Conservation (phyloP, 495 filamentous ascomycete genomes). For the Aspergillus bertholletiae region DNA sequence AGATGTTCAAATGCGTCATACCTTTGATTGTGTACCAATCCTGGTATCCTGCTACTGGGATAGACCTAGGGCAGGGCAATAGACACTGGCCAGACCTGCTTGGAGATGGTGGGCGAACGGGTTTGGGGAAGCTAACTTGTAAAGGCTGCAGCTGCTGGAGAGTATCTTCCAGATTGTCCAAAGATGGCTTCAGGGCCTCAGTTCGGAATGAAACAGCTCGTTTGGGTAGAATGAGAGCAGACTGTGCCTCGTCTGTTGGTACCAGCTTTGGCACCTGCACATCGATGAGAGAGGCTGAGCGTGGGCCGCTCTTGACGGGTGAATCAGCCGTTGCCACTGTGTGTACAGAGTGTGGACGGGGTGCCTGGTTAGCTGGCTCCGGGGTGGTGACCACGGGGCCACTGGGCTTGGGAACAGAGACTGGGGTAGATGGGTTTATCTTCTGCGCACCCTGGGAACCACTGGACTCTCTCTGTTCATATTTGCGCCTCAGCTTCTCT, state of each 20-base stretch:
- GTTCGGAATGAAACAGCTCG: slow-evolving; percentile 26
- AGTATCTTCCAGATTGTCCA: slow-evolving; percentile 4
- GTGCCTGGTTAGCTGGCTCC: background rate
- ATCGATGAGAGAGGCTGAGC: background rate
- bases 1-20: slow-evolving; percentile 56
- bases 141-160: slow-evolving; percentile 3
- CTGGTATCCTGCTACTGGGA: slow-evolving; percentile 45
- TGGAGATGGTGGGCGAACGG: slow-evolving; percentile 11
- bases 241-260: background rate
- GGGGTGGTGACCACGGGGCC: background rate
- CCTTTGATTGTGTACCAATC: slow-evolving; percentile 66
- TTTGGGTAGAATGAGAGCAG: slow-evolving; percentile 4
- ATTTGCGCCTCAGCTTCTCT: slow-evolving; percentile 32
- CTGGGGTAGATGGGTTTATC: background rate
- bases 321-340: background rate
- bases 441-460: slow-evolving; percentile 11
- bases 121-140: slow-evolving; percentile 7
- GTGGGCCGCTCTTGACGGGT: background rate
- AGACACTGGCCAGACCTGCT: slow-evolving; percentile 30
- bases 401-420: background rate
- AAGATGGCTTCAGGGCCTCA: slow-evolving; percentile 8
- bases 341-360: background rate
- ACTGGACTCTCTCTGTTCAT: slow-evolving; percentile 23
- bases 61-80: slow-evolving; percentile 52
- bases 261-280: background rate